Evolutionary conservation across 306 rosid species (phyloP).

Genomic region (Vigna hirtella): DNA sequence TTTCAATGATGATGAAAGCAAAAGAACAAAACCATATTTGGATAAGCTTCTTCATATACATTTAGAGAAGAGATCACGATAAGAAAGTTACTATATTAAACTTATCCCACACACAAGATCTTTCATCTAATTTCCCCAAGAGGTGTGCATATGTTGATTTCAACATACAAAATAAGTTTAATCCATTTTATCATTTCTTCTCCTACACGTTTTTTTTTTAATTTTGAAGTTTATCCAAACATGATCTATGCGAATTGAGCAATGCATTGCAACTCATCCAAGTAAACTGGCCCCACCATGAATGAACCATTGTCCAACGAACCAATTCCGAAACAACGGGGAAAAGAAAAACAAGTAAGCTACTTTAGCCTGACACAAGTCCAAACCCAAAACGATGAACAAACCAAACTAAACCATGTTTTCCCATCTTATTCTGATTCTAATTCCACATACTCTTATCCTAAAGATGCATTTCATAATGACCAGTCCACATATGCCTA

Average conservation of each 20-base stretch:
- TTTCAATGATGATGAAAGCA: neutral
- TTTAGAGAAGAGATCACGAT: neutral
- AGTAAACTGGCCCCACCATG: constrained; percentile 70
- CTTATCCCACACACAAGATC: neutral
- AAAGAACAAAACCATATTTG: neutral
- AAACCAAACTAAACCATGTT: constrained; percentile 71
- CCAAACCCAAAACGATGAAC: neutral
- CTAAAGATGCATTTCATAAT: constrained; percentile 99
- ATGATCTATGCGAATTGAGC: neutral
- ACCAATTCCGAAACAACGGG: constrained; percentile 52
- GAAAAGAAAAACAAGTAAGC: constrained; percentile 49
- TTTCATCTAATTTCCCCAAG: neutral
- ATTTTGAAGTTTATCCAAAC: neutral
- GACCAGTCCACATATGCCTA: constrained; percentile 99
- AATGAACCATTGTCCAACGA: constrained; percentile 48
- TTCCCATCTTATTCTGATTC: constrained; percentile 98
- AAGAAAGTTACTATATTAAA: neutral
- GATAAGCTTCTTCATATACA: neutral
- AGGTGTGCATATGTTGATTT: neutral
- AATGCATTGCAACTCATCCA: constrained; percentile 67
- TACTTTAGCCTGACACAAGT: constrained; percentile 23
- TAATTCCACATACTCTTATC: constrained; percentile 99
- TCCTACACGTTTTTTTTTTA: neutral
- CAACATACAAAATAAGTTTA: neutral
- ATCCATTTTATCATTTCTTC: neutral